phyloP scores from a whole-genome alignment of 1,284 basidiomycete species.

The Rhodotorula sp. region DNA sequence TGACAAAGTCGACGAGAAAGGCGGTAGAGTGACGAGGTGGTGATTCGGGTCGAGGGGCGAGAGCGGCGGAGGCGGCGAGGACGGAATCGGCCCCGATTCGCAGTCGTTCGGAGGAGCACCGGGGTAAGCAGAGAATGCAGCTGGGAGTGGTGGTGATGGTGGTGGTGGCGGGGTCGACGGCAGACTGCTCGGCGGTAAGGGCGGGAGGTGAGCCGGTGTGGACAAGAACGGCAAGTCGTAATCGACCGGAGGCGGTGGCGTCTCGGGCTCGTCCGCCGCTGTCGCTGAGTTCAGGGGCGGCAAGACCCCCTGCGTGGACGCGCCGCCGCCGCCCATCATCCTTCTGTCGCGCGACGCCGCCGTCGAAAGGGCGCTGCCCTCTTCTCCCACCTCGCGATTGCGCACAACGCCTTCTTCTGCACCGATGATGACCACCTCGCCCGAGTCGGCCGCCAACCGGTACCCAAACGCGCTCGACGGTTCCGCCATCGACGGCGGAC shows the following conservation, averaged over 20 bases:
- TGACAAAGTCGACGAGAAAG: not conserved
- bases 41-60: not conserved
- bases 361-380: not conserved
- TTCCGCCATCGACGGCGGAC: constrained; percentile 24
- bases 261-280: not conserved
- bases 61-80: not conserved
- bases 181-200: not conserved
- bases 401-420: not conserved
- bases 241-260: constrained; percentile 10
- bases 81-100: not conserved
- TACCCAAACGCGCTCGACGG: not conserved
- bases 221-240: not conserved
- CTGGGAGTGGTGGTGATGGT: not conserved
- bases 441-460: not conserved
- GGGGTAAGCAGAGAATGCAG: not conserved
- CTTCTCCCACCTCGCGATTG: not conserved
- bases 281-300: not conserved
- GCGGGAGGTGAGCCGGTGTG: not conserved
- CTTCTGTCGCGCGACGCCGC: not conserved
- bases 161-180: not conserved
- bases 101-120: not conserved
- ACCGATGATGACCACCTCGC: not conserved
- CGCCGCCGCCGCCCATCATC: not conserved
- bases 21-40: not conserved
- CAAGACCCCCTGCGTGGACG: not conserved